Evolutionary conservation across 225 moss, liverwort and hornwort genomes (phyloP), one percentile per base, ranked within the genome.

Genomic region (Asterella californica): DNA sequence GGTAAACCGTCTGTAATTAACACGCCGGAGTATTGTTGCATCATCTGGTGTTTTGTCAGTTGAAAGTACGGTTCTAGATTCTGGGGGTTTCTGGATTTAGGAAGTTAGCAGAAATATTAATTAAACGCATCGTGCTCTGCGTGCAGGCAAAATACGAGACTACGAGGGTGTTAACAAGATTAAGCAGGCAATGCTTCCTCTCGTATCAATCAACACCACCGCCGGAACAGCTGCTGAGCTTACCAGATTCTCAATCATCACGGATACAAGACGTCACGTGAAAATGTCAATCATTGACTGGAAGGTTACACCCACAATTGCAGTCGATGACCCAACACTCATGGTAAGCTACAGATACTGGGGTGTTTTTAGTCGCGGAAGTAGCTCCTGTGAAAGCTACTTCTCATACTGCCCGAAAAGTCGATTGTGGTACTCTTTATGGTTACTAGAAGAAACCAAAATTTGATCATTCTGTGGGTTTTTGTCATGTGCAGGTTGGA

Each of bases 211-310:
- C 33, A 79, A 79, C 70, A 79, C 79, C 46, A 79, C 79, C 10
- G 79, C 79, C 1, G 79, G 79, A 38, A 79, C 79, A 19, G 79
- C 79, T 38, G 79, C 79, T 38, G 79, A 79, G 70, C 50, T 79
- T 18, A 79, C 79, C 9, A 50, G 79, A 2, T 79, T 79, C 53
- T 27, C 79, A 29, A 79, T 79, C 29, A 79, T 79, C 79, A 79
- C 79, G 7, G 79, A 79, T 49, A 52, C 79, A 14, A 54, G 12
- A 30, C 48, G 79, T 19, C 79, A 79, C 49, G 79, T 79, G 15
- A 79, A 79, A 59, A 79, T 79, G 79, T 69, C 79, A 32, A 79
- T 79, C 54, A 79, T 79, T 50, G 79, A 79, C 57, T 68, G 70
- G 68, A 79, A 32, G 17, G 79, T 79, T 52, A 79, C 79, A 25